Conservation (phyloP, 345 rosid genomes). For the Nasturtium officinale region DNA sequence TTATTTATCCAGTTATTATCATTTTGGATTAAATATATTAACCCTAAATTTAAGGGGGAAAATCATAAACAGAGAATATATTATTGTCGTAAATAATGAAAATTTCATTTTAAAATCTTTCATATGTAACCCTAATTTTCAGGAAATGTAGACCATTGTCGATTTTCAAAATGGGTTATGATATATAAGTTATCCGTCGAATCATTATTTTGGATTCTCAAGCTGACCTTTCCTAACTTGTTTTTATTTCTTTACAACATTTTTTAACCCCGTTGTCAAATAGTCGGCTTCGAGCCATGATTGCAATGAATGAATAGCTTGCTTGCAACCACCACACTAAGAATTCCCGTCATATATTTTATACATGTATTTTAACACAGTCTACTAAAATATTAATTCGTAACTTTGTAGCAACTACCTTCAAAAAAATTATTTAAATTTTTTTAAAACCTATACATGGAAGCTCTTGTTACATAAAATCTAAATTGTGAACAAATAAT, state of each 20-base stretch:
- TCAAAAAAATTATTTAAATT: too few species aligned
- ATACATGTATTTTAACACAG: neutral
- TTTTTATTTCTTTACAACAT: constrained; percentile 7
- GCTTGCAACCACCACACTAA: constrained; percentile 35
- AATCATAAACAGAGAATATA: neutral
- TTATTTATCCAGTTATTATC: neutral
- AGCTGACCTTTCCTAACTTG: neutral
- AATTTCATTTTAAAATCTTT: neutral
- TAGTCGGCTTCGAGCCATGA: constrained; percentile 24
- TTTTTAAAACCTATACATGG: neutral
- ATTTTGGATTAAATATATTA: neutral
- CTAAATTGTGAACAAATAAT: neutral
- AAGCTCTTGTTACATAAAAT: neutral
- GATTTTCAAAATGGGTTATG: neutral
- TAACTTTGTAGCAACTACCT: neutral
- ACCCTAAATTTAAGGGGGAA: neutral
- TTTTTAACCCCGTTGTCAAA: neutral
- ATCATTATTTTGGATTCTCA: constrained; percentile 9
- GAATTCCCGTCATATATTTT: neutral
- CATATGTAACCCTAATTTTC: too few species aligned
- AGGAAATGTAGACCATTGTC: neutral
- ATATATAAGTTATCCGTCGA: neutral
- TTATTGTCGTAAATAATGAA: neutral
- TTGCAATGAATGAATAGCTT: constrained; percentile 30
- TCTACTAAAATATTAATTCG: neutral